phyloP scores from a whole-genome alignment of 139 green algal species.

The Tetraselmis chui region DNA sequence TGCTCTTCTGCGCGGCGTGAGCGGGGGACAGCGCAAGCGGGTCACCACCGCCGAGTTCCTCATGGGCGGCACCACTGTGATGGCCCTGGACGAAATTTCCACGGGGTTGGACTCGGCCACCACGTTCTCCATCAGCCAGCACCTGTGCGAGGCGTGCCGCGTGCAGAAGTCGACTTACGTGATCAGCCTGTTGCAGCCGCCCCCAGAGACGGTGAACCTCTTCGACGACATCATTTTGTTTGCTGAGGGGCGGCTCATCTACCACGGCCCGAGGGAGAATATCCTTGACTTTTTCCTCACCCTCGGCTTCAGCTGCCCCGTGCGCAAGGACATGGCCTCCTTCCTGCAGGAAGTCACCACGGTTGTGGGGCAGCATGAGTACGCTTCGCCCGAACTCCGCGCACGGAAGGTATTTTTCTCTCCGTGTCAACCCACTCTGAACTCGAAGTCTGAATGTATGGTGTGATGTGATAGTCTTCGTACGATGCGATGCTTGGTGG shows the following conservation, averaged over 20 bases:
- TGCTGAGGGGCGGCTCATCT: slow-evolving; percentile 23
- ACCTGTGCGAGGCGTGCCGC: slow-evolving; percentile 4
- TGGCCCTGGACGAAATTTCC: slow-evolving; percentile 27
- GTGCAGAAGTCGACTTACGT: background rate
- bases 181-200: slow-evolving; percentile 6
- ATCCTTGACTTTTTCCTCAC: background rate
- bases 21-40: slow-evolving; percentile 56
- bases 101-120: slow-evolving; percentile 41
- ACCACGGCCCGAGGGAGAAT: background rate
- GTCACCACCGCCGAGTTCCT: slow-evolving; percentile 57
- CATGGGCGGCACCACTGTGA: slow-evolving; percentile 28
- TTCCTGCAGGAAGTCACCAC: slow-evolving; percentile 8
- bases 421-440: too few relatives aligned
- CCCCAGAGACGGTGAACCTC: background rate
- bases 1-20: slow-evolving; percentile 49
- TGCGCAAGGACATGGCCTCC: background rate
- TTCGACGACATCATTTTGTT: slow-evolving; percentile 26
- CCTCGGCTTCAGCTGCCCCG: background rate
- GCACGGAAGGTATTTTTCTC: background rate
- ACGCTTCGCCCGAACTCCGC: background rate
- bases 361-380: slow-evolving; percentile 1
- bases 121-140: slow-evolving; percentile 17
- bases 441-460: too few relatives aligned
- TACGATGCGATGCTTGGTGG: too few relatives aligned
- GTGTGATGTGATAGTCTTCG: too few relatives aligned